Evolutionary conservation across 768 basidiomycete genomes (phyloP).

Genomic region (Erythrobasidium yunnanense): DNA sequence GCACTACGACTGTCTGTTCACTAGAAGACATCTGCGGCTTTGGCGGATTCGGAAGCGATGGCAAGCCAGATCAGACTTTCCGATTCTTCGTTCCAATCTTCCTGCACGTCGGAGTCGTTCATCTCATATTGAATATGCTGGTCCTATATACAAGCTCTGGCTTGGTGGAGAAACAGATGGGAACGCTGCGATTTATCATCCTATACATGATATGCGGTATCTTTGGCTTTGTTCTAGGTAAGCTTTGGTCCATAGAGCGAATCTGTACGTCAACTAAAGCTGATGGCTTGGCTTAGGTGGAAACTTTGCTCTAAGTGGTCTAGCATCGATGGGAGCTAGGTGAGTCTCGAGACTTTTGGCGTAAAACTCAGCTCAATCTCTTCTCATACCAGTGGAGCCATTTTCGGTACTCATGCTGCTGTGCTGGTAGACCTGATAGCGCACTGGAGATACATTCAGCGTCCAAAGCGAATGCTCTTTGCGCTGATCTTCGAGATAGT

Average conservation of each 20-base stretch:
- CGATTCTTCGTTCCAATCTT: conserved; percentile 38
- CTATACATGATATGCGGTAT: conserved; percentile 84
- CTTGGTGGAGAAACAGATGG: conserved; percentile 30
- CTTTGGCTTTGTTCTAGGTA: conserved; percentile 55
- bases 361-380: too few relatives aligned
- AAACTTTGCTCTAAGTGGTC: conserved; percentile 79
- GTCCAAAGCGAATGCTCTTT: conserved; percentile 68
- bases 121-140: conserved; percentile 77
- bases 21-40: conserved; percentile 79
- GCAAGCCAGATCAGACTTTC: conserved; percentile 52
- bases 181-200: conserved; percentile 63
- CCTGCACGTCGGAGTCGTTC: conserved; percentile 69
- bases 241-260: neutral
- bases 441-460: conserved; percentile 81
- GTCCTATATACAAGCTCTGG: conserved; percentile 64
- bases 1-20: conserved; percentile 51
- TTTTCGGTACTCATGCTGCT: conserved; percentile 36
- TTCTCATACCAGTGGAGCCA: too few relatives aligned
- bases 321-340: conserved; percentile 83
- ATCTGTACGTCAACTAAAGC: neutral
- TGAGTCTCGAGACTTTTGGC: too few relatives aligned
- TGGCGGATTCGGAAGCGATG: conserved; percentile 53
- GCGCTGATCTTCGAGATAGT: conserved; percentile 78
- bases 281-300: too few relatives aligned
- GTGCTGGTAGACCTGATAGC: conserved; percentile 57